Evolutionary conservation across 805 yeast species (phyloP), one percentile per base, ranked within the genome.

Genomic region (Lachancea dasiensis): DNA sequence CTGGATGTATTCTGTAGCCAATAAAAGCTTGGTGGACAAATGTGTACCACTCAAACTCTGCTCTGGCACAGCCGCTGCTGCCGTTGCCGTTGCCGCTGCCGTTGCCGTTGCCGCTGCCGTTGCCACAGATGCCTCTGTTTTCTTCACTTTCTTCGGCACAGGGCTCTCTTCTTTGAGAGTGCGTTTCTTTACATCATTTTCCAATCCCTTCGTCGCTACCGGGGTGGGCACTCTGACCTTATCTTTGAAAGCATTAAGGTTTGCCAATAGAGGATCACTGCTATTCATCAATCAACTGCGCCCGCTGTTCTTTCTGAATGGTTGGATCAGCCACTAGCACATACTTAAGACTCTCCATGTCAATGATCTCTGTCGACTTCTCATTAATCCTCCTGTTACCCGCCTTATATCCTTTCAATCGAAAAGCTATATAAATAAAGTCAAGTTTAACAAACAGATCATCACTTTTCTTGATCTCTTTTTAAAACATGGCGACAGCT

Each of bases 1-100:
- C 52, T 86, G 89, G 44, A 92, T 79, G 56, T 78, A 84, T 56
- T 92, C 97, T 14, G 92, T 92, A 1, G 97, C 97, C 56, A 87
- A 75, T 53, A 86, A 80, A 38, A 92, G 69, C 57, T 86, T 86
- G 3, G 97, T 89, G 4, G 95, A 84, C 40, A 82, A 72, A 57
- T 85, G 94, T 8, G 45, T 41, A 1, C 58, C 56, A 4, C 48
- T 28, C 4, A 46, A 25, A 14, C 50, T 54, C 2, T 54, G 44
- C 3, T 63, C 58, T 5, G 69, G 67, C 4, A 22, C 20, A 17
- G 21, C 21, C 9, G 28, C 28, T 11, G 28, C 28, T 6, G 23
- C 32, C 27, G 5, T 21, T 16, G 15, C 36, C 33, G 14, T 16
- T 25, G 11, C 20, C 13, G 21, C 21, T 16, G 19, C 11, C 10